Conservation (phyloP, 345 rosid species). For the Eucalyptus cladocalyx region DNA sequence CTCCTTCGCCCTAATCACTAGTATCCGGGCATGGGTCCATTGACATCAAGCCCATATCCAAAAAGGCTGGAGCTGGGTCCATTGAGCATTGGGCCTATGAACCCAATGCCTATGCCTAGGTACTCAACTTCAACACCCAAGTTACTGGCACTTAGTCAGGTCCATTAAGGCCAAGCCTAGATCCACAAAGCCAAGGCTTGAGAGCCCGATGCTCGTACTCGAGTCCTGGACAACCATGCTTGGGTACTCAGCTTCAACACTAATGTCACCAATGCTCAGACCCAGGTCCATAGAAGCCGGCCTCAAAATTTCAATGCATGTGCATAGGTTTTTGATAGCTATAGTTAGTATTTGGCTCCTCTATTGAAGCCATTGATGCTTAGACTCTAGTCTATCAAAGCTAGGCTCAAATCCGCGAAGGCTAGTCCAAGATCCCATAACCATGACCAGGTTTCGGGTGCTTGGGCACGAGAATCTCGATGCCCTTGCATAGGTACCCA, state of each 20-base stretch:
- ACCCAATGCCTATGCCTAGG: rapidly evolving
- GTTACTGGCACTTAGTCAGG: rapidly evolving
- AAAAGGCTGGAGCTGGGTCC: background rate
- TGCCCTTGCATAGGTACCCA: background rate
- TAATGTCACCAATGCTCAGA: background rate
- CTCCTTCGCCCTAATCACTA: background rate
- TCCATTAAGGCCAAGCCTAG: background rate
- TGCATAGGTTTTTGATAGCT: background rate
- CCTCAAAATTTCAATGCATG: rapidly evolving
- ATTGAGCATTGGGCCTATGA: background rate
- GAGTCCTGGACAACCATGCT: rapidly evolving
- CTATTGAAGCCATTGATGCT: background rate
- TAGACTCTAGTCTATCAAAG: rapidly evolving
- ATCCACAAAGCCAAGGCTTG: background rate
- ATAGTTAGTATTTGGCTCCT: background rate
- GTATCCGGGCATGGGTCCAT: background rate
- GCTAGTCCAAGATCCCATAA: background rate
- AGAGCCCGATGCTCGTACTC: rapidly evolving
- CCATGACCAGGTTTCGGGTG: rapidly evolving
- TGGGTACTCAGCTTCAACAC: background rate
- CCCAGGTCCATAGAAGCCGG: rapidly evolving
- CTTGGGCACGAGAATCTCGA: background rate
- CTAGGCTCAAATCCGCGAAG: rapidly evolving
- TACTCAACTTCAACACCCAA: background rate
- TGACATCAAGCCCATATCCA: rapidly evolving